Conservation (phyloP, 345 rosid genomes). For the Syzygium jambos region DNA sequence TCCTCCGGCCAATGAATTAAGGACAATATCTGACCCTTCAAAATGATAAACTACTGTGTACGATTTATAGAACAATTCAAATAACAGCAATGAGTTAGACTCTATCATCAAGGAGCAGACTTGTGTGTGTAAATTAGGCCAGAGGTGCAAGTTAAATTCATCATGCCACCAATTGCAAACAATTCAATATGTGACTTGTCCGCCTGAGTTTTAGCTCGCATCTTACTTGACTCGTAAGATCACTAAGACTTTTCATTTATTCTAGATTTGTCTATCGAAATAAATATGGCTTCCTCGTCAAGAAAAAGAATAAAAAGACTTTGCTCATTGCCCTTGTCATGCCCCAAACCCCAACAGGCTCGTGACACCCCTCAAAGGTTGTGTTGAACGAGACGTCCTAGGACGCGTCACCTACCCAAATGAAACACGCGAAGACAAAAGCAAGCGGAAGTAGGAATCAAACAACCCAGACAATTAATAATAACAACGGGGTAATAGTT, state of each 20-base stretch:
- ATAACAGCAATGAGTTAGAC: not conserved
- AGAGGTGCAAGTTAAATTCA: not conserved
- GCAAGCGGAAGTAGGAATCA: too few species aligned
- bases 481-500: too few species aligned
- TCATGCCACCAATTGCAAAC: not conserved
- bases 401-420: too few species aligned
- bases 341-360: too few species aligned
- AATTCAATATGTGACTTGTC: not conserved
- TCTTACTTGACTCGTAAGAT: not conserved
- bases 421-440: too few species aligned
- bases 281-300: not conserved
- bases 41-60: not conserved
- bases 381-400: too few species aligned
- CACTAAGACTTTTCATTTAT: not conserved
- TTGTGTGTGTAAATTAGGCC: not conserved
- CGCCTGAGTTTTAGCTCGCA: not conserved
- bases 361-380: too few species aligned
- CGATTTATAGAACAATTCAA: not conserved
- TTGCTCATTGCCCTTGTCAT: not conserved
- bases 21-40: not conserved
- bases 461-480: too few species aligned
- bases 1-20: not conserved
- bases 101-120: not conserved
- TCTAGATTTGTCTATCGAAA: not conserved
- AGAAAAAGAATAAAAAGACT: not conserved